Evolutionary conservation across 2,329 filamentous ascomycete species (phyloP).

Genomic region (Stagonosporopsis vannaccii): DNA sequence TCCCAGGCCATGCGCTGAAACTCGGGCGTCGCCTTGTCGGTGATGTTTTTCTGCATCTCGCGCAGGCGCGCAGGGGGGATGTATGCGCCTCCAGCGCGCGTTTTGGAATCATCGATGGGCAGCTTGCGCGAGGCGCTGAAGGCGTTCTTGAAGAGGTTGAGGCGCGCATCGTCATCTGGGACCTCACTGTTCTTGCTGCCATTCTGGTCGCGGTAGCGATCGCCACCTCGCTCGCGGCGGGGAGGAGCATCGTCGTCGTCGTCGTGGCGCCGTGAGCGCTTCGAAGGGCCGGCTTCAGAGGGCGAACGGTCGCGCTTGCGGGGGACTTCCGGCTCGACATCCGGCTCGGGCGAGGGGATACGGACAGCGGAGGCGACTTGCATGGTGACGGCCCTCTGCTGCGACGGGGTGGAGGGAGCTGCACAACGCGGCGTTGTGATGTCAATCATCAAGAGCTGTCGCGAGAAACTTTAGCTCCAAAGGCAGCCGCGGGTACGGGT

Average conservation of each 20-base stretch:
- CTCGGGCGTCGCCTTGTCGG: slow-evolving; percentile 93
- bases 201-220: slow-evolving; percentile 59
- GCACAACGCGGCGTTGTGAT: slow-evolving; percentile 12
- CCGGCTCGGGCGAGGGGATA: slow-evolving; percentile 61
- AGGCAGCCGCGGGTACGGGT: slow-evolving; percentile 7
- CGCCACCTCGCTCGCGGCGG: slow-evolving; percentile 73
- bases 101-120: slow-evolving; percentile 88
- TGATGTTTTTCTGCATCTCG: slow-evolving; percentile 94
- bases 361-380: slow-evolving; percentile 60
- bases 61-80: slow-evolving; percentile 91
- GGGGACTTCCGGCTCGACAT: slow-evolving; percentile 55
- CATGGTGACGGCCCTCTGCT: slow-evolving; percentile 30
- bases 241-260: slow-evolving; percentile 44
- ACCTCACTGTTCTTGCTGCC: slow-evolving; percentile 21
- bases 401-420: neutral
- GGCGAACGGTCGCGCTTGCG: slow-evolving; percentile 65
- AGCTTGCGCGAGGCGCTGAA: slow-evolving; percentile 69
- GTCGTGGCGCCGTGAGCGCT: slow-evolving; percentile 46
- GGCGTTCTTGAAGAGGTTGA: slow-evolving; percentile 48
- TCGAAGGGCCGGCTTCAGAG: slow-evolving; percentile 41
- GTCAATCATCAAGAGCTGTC: slow-evolving; percentile 7
- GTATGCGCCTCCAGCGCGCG: slow-evolving; percentile 95
- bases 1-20: slow-evolving; percentile 99
- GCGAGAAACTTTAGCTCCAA: slow-evolving; percentile 39
- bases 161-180: slow-evolving; percentile 43